phyloP scores from a whole-genome alignment of 495 filamentous ascomycete genomes.

The Letharia lupina region DNA sequence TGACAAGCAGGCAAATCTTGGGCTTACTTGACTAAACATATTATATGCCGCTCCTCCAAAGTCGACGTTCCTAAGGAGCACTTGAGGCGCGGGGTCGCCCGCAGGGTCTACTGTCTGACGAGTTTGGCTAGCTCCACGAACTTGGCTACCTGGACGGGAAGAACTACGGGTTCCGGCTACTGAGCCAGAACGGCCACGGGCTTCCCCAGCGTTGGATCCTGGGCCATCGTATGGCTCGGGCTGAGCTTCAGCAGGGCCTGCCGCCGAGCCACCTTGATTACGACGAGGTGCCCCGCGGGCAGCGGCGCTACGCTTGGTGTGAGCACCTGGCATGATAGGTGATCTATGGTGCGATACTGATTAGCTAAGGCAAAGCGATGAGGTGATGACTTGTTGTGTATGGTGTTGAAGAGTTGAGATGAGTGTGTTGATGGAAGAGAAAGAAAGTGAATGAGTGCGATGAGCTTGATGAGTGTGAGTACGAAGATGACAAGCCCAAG shows the following conservation, averaged over 20 bases:
- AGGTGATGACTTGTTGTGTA: background rate
- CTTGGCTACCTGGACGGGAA: constrained; percentile 34
- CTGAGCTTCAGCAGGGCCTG: constrained; percentile 30
- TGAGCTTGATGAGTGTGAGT: background rate
- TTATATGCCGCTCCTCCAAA: constrained; percentile 19
- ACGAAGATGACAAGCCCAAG: background rate
- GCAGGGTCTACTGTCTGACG: constrained; percentile 10
- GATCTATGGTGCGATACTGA: background rate
- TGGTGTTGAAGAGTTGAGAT: background rate
- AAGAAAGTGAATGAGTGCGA: background rate
- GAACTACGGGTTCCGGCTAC: constrained; percentile 34
- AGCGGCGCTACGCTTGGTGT: background rate
- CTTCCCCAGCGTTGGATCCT: constrained; percentile 20
- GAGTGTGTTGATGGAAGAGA: background rate
- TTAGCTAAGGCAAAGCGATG: background rate
- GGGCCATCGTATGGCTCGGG: constrained; percentile 17
- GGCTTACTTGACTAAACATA: constrained; percentile 13
- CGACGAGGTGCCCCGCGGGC: background rate
- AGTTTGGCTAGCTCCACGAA: constrained; percentile 31
- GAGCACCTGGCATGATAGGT: background rate
- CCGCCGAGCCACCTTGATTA: background rate
- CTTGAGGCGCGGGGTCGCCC: constrained; percentile 1
- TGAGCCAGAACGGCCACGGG: constrained; percentile 26
- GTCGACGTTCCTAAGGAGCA: constrained; percentile 20
- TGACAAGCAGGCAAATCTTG: background rate